These are phyloP conservation scores for Setaria italica DNA, from an alignment of 202 grass and related monocot species.

Conservation along the genomic window DNA sequence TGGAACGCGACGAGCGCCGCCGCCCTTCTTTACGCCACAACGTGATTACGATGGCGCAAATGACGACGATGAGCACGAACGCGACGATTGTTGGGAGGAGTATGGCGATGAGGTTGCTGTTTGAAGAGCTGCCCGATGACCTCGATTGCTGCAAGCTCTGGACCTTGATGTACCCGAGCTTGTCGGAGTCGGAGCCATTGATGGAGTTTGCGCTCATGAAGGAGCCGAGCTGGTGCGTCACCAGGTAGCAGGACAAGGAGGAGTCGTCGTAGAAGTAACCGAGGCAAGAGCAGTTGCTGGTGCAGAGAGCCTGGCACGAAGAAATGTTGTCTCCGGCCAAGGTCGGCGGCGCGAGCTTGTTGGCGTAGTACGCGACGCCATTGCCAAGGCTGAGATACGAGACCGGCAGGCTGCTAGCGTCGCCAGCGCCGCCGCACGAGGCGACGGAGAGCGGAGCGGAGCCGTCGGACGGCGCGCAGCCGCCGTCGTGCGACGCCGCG, in stretches of 20 bases:
- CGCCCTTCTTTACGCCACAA: slow-evolving; percentile 45
- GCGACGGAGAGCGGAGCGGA: slow-evolving; percentile 35
- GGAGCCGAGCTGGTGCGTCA: slow-evolving; percentile 61
- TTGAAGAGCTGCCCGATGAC: slow-evolving; percentile 18
- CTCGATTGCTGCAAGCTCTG: slow-evolving; percentile 7
- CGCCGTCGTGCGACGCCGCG: slow-evolving; percentile 47
- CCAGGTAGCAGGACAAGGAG: slow-evolving; percentile 66
- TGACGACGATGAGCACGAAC: slow-evolving; percentile 61
- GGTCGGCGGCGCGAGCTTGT: slow-evolving; percentile 55
- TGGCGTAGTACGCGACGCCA: slow-evolving; percentile 68
- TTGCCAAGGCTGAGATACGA: slow-evolving; percentile 59
- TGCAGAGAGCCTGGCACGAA: slow-evolving; percentile 65
- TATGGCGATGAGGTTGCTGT: slow-evolving; percentile 58
- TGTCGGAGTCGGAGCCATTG: not conserved
- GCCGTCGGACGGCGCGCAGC: slow-evolving; percentile 64
- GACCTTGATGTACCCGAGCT: slow-evolving; percentile 64
- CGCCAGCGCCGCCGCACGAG: not conserved
- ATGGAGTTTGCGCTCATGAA: slow-evolving; percentile 51
- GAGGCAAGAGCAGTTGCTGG: slow-evolving; percentile 70
- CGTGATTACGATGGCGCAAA: slow-evolving; percentile 37
- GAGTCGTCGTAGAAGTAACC: slow-evolving; percentile 80
- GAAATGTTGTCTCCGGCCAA: slow-evolving; percentile 45
- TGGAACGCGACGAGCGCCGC: slow-evolving; percentile 15
- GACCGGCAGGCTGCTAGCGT: too few species aligned
- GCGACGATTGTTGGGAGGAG: slow-evolving; percentile 65